Conservation (phyloP, 768 basidiomycete species). For the Serendipita sp. region DNA sequence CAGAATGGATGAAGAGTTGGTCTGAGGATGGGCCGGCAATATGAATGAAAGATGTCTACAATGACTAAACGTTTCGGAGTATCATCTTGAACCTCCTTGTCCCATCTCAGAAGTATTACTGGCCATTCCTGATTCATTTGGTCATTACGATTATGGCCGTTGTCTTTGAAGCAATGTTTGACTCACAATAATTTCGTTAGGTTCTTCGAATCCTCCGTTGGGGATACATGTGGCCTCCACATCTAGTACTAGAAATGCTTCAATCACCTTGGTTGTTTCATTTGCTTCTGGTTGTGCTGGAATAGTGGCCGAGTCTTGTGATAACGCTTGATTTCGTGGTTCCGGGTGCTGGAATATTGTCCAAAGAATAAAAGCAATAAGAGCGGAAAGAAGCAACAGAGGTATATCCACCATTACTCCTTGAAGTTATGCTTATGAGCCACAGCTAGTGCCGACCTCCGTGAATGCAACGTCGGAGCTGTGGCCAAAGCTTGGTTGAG, state of each 20-base stretch:
- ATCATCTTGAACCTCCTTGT: conserved; percentile 36
- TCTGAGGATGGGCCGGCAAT: conserved; percentile 74
- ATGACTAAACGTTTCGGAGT: conserved; percentile 42
- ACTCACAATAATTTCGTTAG: conserved; percentile 91
- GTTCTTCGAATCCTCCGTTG: conserved; percentile 60
- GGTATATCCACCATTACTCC: not conserved
- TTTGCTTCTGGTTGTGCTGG: conserved; percentile 32
- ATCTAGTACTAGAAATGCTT: conserved; percentile 65
- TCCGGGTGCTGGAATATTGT: not conserved
- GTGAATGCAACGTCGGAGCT: not conserved
- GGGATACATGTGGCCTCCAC: conserved; percentile 70
- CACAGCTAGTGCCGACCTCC: not conserved
- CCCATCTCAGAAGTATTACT: conserved; percentile 76
- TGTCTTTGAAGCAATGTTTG: conserved; percentile 7
- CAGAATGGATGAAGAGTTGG: conserved; percentile 74
- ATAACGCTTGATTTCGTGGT: not conserved
- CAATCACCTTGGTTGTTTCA: not conserved
- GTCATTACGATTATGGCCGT: not conserved
- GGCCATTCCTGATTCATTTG: conserved; percentile 65
- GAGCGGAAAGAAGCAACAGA: conserved; percentile 4
- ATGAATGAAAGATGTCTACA: conserved; percentile 71
- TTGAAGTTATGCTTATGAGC: no score
- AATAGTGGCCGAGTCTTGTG: not conserved
- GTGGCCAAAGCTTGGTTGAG: not conserved
- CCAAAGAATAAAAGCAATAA: not conserved